Percentiles rank a stretch among this genome's conserved stretches.
These are phyloP conservation scores for Ilyonectria sp. DNA, from an alignment of 2,329 filamentous ascomycete genomes.

Conservation along the genomic window DNA sequence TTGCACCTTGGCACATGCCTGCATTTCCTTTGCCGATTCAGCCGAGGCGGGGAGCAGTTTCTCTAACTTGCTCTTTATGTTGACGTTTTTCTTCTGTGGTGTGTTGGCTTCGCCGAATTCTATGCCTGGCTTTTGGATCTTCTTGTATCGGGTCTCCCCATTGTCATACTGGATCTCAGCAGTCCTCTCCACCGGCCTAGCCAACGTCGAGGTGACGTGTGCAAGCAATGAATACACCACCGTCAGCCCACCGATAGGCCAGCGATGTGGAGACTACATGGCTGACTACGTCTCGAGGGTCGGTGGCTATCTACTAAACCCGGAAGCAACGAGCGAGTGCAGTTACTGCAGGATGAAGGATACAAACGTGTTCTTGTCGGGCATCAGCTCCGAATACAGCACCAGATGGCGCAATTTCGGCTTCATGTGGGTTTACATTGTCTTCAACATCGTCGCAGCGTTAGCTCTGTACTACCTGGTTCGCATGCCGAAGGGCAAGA, in stretches of 20 bases:
- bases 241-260: conserved; percentile 72
- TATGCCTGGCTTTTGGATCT: conserved; percentile 65
- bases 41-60: conserved; percentile 77
- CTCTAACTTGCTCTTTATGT: conserved; percentile 74
- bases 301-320: conserved; percentile 70
- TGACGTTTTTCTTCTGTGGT: conserved; percentile 60
- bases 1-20: conserved; percentile 82
- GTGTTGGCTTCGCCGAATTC: conserved; percentile 58
- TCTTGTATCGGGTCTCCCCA: conserved; percentile 78
- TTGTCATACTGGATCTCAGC: conserved; percentile 85
- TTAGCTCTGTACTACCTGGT: conserved; percentile 69
- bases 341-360: conserved; percentile 66
- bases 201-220: conserved; percentile 76
- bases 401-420: conserved; percentile 79
- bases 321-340: conserved; percentile 64
- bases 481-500: conserved; percentile 57
- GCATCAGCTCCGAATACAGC: conserved; percentile 65
- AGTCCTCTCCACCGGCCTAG: conserved; percentile 79
- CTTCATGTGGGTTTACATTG: conserved; percentile 70
- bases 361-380: conserved; percentile 66
- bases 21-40: conserved; percentile 76
- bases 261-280: conserved; percentile 75
- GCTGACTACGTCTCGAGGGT: conserved; percentile 60
- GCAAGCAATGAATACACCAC: conserved; percentile 76
- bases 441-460: conserved; percentile 70